Evolutionary conservation across 345 rosid species (phyloP), one percentile per base, ranked within the genome.

Genomic region (Mallotus nudiflorus): DNA sequence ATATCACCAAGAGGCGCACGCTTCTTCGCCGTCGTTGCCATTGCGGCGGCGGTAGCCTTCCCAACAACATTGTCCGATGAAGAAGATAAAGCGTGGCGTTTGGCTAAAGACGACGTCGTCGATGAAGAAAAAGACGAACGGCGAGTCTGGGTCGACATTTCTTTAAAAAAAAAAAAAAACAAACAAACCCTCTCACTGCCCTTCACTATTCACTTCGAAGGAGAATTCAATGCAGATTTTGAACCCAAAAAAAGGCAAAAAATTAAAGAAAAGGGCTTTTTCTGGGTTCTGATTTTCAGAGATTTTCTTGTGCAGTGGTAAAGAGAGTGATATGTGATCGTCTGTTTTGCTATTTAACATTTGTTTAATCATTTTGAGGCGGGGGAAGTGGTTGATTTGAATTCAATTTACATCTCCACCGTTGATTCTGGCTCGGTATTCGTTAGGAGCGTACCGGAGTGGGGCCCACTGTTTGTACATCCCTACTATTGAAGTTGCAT

Each of bases 1-100:
- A 93, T 78, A 68, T 93, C 89, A 60, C 83, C 71, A 28, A 93
- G 91, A 16, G 97, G 96, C 19, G 89, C 88, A 75, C 97, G 83
- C 82, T 86, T 87, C 87, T 86, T 89, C 51, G 67, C 67, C 35
- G 29, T 42, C 46, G 9, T 39, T 39, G 83, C 74, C 85, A 68
- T 71, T 24, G 78, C 75, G 46, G 74, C 68, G 18, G 78, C 74
- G 39, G 75, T 62, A 42, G 68, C 69, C 77, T 84, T 83, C 39
- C 83, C 82, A 15, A 27, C 68, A 69, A 24, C 68, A 69, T 78
- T 83, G 75, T 82, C 88, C 66, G 87, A 71, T 15, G 64, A 77
- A 0, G 68, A 59, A 10, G 78, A 73, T 15, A 88, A 80, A 10
- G 83, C 84, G 1, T 66, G 83, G 3, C 88, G 78, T 49, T 85